These are phyloP conservation scores for Fistulina hepatica DNA, from an alignment of 1,284 basidiomycete species.

Conservation along the genomic window DNA sequence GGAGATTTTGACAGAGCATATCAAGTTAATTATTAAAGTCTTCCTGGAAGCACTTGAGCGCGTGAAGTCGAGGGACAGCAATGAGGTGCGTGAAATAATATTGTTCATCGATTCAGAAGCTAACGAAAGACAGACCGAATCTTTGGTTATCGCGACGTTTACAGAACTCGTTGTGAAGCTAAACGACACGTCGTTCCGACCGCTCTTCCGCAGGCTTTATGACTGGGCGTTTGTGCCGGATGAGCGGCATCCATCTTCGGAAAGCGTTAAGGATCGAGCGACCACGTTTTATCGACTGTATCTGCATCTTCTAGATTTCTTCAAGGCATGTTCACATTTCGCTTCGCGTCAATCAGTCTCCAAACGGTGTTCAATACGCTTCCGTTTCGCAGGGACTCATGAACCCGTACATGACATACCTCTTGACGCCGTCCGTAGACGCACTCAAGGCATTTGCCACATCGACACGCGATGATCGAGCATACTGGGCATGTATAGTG, in stretches of 20 bases:
- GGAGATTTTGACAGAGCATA: constrained; percentile 52
- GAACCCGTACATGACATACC: constrained; percentile 80
- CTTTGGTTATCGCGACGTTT: constrained; percentile 63
- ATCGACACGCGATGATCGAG: constrained; percentile 22
- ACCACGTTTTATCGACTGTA: constrained; percentile 69
- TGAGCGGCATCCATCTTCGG: constrained; percentile 33
- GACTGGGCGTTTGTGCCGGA: constrained; percentile 83
- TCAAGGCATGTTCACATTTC: constrained; percentile 48
- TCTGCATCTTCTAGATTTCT: constrained; percentile 65
- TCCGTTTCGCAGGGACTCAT: constrained; percentile 76
- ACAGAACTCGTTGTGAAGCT: constrained; percentile 86
- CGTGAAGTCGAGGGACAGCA: constrained; percentile 22
- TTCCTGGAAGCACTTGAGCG: constrained; percentile 76
- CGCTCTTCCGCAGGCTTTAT: constrained; percentile 83
- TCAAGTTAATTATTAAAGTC: constrained; percentile 70
- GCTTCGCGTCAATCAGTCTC: constrained; percentile 1
- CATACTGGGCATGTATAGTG: constrained; percentile 60
- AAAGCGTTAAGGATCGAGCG: constrained; percentile 36
- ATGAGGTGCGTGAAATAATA: constrained; percentile 24
- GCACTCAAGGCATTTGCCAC: constrained; percentile 44
- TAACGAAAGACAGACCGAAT: constrained; percentile 33
- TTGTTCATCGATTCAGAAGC: constrained; percentile 7
- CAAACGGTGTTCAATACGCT: constrained; percentile 9
- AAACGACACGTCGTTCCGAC: constrained; percentile 88
- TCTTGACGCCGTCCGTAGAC: constrained; percentile 62